phyloP scores from a whole-genome alignment of 306 rosid genomes.

The Rosa rugosa region DNA sequence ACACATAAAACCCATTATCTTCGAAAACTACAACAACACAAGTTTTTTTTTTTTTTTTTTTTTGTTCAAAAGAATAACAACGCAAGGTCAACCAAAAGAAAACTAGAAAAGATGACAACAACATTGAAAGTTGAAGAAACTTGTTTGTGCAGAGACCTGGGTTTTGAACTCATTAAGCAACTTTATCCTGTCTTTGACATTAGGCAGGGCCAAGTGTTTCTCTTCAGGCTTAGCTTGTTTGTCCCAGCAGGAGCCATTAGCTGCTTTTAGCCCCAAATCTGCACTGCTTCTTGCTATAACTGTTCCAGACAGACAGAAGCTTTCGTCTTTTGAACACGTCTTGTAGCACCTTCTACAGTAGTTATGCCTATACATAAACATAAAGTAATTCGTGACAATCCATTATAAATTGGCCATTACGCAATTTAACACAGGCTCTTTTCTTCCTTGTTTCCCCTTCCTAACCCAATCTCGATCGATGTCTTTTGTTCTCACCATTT shows the following conservation, averaged over 20 bases:
- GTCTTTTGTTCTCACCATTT: background rate
- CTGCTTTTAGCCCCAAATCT: conserved; percentile 70
- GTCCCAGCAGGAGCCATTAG: conserved; percentile 73
- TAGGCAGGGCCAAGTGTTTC: conserved; percentile 57
- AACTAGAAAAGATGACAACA: background rate
- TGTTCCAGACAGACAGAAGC: conserved; percentile 61
- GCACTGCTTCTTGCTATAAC: conserved; percentile 53
- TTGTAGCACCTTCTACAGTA: conserved; percentile 44
- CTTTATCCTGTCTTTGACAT: conserved; percentile 73
- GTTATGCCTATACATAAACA: background rate
- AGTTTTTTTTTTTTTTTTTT: background rate
- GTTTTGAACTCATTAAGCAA: conserved; percentile 62
- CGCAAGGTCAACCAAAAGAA: background rate
- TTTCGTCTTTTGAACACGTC: conserved; percentile 67
- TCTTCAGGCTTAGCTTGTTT: conserved; percentile 73
- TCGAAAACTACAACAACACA: background rate
- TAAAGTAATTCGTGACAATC: background rate
- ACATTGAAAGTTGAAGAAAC: background rate
- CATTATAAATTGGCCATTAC: background rate
- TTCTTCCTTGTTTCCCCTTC: background rate
- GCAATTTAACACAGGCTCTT: background rate
- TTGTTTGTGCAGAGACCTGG: conserved; percentile 47
- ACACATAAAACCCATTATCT: background rate
- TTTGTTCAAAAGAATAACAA: background rate
- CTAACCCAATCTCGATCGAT: background rate